Evolutionary conservation across 257 asterid species (phyloP), one percentile per base, ranked within the genome.

Genomic region (Solanum commersonii): DNA sequence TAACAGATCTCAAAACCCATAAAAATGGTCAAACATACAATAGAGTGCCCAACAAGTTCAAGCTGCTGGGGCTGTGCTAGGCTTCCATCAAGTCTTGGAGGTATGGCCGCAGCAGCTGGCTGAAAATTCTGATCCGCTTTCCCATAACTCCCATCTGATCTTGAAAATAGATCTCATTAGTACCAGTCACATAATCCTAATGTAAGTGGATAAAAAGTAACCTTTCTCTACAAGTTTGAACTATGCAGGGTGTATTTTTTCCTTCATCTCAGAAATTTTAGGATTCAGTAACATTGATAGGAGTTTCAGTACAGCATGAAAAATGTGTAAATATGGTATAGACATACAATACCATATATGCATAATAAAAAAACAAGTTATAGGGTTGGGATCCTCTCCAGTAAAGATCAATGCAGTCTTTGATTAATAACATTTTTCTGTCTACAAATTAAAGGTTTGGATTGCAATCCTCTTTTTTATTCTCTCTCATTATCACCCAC

Each of bases 21-120:
- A 20, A 20, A 86, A 44, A 56, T 14, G 42, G 23, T 82, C 87
- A 70, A 44, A 70, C 49, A 40, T 87, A 87, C 99, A 85, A 94
- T 89, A 88, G 99, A 95, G 90, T 94, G 98, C 29, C 96, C 96
- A 87, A 90, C 94, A 31, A 94, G 94, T 87, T 93, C 95, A 86
- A 91, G 91, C 78, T 94, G 98, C 46, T 93, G 94, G 60, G 94
- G 90, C 82, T 93, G 96, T 31, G 89, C 79, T 85, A 92, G 74
- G 90, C 87, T 91, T 87, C 84, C 94, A 87, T 91, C 92, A 82
- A 90, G 85, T 88, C 90, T 89, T 85, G 92, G 93, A 89, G 91
- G 92, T 84, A 94, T 84, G 89, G 87, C 83, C 42, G 93, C 88
- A 49, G 91, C 92, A 89, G 90, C 92, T 78, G 86, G 93, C 87